Base-by-base conservation (phyloP, 257 asterid genomes). In the Gentiana straminea region DNA sequence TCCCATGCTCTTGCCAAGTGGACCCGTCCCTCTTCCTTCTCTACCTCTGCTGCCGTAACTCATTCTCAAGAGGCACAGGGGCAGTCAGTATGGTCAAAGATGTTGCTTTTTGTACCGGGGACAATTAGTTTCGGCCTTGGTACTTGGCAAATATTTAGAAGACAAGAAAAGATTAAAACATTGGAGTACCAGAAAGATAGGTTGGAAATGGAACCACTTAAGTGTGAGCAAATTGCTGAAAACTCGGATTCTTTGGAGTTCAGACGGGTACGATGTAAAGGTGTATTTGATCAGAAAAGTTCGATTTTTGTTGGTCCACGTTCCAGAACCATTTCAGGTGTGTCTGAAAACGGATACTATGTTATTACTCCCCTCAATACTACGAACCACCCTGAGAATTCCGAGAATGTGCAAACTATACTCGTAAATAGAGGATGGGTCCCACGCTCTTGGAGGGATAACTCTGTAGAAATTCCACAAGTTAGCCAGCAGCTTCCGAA, bases 381-480 rank as follows among this genome's bases (percentile, higher is more conserved):
- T 0, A 57, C 83, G 64, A 24, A 24, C 24, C 24, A 0, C 24
- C 81, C 72, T 53, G 77, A 67, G 55, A 77, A 75, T 59, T 77
- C 86, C 46, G 82, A 78, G 65, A 92, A 97, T 39, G 49, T 75
- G 61, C 88, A 65, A 70, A 57, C 76, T 33, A 67, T 92, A 64
- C 79, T 92, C 50, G 97, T 92, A 59, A 92, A 92, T 63, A 83
- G 98, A 81, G 98, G 98, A 65, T 92, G 97, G 98, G 97, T 92
- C 35, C 98, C 97, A 0, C 87, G 95, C 57, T 75, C 86, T 64
- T 92, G 97, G 98, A 83, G 97, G 68, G 94, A 92, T 72, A 75
- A 77, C 75, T 79, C 80, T 47, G 56, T 74, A 48, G 68, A 66
- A 56, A 69, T 65, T 61, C 63, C 77, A 15, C 67, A 73, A 35